Base-by-base conservation (phyloP, 805 yeast species). In the Starmerella apicola region DNA sequence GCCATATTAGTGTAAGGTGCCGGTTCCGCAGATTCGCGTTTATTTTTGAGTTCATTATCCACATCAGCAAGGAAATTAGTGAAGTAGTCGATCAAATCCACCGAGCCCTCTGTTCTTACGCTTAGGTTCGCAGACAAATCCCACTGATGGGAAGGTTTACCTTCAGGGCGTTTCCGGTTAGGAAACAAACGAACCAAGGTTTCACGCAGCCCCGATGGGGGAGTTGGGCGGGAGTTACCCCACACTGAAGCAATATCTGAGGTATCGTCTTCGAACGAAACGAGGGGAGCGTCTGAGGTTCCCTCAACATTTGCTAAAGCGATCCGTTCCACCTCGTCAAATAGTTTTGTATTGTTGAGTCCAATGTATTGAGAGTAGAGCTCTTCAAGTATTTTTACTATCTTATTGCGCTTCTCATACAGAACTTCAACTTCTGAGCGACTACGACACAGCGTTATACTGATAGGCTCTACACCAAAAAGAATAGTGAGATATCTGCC, bases 1-100 rank as follows among this genome's bases (percentile, higher is more conserved):
- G 97, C 96, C 0, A 88, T 79, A 22, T 93, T 84, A 0, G 94
- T 82, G 0, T 95, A 79, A 5, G 49, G 46, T 0, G 82, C 74
- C 53, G 76, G 82, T 46, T 79, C 80, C 37, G 76, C 67, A 2
- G 28, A 13, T 23, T 62, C 64, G 39, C 95, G 68, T 2, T 88
- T 81, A 21, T 66, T 62, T 5, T 56, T 34, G 35, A 88, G 85
- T 50, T 78, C 78, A 38, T 68, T 72, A 52, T 88, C 97, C 12
- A 86, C 59, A 3, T 69, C 68, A 19, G 72, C 75, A 25, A 88
- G 63, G 50, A 76, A 74, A 32, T 76, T 71, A 2, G 86, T 77
- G 55, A 74, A 78, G 57, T 77, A 71, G 47, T 79, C 80, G 32
- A 88, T 82, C 2, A 94, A 81, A 59, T 88, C 97, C 10, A 82